Conservation (phyloP, 2,329 filamentous ascomycete species). For the Chaetomium globosum region DNA sequence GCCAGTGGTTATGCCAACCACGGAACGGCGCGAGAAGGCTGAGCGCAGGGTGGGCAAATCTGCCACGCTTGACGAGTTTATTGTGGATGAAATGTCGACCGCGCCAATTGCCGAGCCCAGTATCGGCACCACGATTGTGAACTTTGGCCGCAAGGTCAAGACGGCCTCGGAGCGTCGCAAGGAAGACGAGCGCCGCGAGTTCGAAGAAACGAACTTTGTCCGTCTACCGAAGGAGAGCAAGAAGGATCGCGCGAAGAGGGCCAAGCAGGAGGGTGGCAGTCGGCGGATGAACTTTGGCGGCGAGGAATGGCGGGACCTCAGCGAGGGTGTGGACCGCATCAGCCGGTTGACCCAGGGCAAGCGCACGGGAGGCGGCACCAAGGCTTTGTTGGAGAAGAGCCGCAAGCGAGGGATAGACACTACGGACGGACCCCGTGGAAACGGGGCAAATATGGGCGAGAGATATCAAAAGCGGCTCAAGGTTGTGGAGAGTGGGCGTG, state of each 20-base stretch:
- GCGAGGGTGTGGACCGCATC: slow-evolving; percentile 84
- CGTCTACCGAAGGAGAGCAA: slow-evolving; percentile 85
- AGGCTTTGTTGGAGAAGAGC: slow-evolving; percentile 75
- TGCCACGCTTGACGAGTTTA: slow-evolving; percentile 87
- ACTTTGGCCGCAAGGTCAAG: slow-evolving; percentile 77
- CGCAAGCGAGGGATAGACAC: slow-evolving; percentile 75
- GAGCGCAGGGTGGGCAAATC: slow-evolving; percentile 71
- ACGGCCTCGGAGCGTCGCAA: slow-evolving; percentile 73
- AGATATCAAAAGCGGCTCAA: slow-evolving; percentile 72
- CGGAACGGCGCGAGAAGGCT: slow-evolving; percentile 62
- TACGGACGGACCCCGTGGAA: slow-evolving; percentile 68
- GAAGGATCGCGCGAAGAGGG: slow-evolving; percentile 74
- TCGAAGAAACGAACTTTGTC: slow-evolving; percentile 91
- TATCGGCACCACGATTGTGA: slow-evolving; percentile 85
- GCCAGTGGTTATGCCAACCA: slow-evolving; percentile 78
- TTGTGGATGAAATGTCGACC: slow-evolving; percentile 78
- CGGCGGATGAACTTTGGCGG: slow-evolving; percentile 75
- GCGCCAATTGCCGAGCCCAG: slow-evolving; percentile 84
- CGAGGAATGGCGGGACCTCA: slow-evolving; percentile 88
- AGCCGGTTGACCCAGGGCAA: slow-evolving; percentile 76
- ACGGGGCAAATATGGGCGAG: slow-evolving; percentile 69
- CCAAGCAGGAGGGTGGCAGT: slow-evolving; percentile 53
- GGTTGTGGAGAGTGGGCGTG: slow-evolving; percentile 52
- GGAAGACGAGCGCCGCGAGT: slow-evolving; percentile 77
- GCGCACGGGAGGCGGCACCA: slow-evolving; percentile 57